Conservation (phyloP, 257 asterid species). For the Penstemon eatonii region DNA sequence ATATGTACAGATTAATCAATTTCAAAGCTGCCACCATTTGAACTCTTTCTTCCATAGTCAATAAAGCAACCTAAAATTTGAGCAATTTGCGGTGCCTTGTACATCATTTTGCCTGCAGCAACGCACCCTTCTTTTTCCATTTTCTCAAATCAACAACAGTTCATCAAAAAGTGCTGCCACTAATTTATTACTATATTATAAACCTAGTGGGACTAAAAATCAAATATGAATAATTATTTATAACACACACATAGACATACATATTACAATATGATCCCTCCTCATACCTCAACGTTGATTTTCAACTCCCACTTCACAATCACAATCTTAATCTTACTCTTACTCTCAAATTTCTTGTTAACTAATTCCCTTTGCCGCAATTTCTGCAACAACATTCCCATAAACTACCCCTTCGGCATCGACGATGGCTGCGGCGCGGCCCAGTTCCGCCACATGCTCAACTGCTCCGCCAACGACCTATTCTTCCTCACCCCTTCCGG, state of each 20-base stretch:
- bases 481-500: constrained; percentile 89
- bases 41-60: constrained; percentile 19
- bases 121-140: neutral
- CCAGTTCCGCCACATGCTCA: constrained; percentile 64
- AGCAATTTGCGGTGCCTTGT: constrained; percentile 34
- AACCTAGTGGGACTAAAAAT: no score
- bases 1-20: no score
- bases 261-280: neutral
- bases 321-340: constrained; percentile 5
- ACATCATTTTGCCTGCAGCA: neutral
- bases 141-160: neutral
- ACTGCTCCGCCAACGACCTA: constrained; percentile 66
- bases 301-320: constrained; percentile 9
- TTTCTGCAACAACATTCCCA: constrained; percentile 72
- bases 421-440: constrained; percentile 94
- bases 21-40: no score
- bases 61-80: constrained; percentile 30
- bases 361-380: constrained; percentile 51
- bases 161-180: neutral
- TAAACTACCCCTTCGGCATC: constrained; percentile 75
- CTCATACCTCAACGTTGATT: neutral
- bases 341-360: constrained; percentile 13
- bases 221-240: no score
- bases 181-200: no score
- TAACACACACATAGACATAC: neutral